A percentile compares a stretch with the other conserved stretches of the same genome.
phyloP scores from a whole-genome alignment of 176 grass and related monocot genomes.

The Ensete ventricosum region DNA sequence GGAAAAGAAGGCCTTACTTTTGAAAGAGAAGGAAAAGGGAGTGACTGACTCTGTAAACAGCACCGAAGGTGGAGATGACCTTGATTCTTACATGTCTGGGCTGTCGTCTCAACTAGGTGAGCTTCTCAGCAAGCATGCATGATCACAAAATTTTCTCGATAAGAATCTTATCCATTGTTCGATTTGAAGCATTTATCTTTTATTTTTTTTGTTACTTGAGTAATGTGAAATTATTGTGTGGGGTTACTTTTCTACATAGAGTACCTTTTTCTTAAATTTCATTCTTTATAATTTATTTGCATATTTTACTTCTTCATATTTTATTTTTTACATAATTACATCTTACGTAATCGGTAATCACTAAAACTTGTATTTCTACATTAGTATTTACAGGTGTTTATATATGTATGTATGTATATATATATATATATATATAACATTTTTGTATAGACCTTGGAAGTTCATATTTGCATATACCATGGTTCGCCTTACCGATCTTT shows the following conservation, averaged over 20 bases:
- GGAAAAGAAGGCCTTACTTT: constrained; percentile 60
- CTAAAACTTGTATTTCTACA: no score
- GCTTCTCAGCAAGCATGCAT: constrained; percentile 10
- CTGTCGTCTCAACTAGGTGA: constrained; percentile 94
- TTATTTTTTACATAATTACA: background rate
- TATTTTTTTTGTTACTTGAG: background rate
- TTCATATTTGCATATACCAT: no score
- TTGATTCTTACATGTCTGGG: constrained; percentile 94
- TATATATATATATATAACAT: no score
- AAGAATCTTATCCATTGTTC: background rate
- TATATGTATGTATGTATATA: no score
- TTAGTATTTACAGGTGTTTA: no score
- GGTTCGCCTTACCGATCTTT: no score
- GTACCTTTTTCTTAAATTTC: background rate
- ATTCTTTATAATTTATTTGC: constrained; percentile 10
- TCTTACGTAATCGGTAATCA: background rate
- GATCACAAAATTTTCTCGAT: constrained; percentile 13
- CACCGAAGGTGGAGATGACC: constrained; percentile 59
- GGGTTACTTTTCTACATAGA: no score
- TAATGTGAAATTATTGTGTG: no score
- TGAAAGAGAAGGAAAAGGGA: constrained; percentile 66
- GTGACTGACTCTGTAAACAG: constrained; percentile 17
- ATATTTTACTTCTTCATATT: background rate
- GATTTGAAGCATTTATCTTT: background rate
- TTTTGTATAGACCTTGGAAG: no score